phyloP scores from a whole-genome alignment of 306 rosid genomes.

The Vigna mungo region DNA sequence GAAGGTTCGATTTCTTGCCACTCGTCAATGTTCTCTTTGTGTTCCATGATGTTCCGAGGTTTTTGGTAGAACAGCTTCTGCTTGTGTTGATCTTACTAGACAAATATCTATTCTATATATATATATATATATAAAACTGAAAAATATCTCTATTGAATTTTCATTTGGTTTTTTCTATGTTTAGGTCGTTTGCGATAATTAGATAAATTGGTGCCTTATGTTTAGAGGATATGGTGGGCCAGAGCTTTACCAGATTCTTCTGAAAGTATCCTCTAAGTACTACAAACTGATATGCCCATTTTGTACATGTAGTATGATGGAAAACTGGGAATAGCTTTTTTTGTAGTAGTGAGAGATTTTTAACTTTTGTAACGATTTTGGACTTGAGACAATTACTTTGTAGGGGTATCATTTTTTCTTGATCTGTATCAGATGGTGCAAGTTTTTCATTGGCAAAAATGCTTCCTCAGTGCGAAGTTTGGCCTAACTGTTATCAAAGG shows the following conservation, averaged over 20 bases:
- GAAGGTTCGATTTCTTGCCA: slow-evolving; percentile 52
- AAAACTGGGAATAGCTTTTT: neutral
- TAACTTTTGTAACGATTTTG: no score
- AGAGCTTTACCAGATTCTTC: slow-evolving; percentile 3
- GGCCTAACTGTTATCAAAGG: no score
- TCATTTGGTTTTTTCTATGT: neutral
- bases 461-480: no score
- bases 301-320: neutral
- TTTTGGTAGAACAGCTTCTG: neutral
- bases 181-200: neutral
- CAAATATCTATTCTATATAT: slow-evolving; percentile 14
- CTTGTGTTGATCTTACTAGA: slow-evolving; percentile 22
- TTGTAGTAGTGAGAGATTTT: neutral
- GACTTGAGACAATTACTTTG: no score
- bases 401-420: no score
- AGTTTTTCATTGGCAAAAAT: no score
- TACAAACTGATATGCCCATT: neutral
- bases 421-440: no score
- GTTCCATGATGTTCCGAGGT: slow-evolving; percentile 43
- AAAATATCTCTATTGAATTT: slow-evolving; percentile 40
- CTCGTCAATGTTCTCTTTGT: slow-evolving; percentile 39
- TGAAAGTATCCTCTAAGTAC: neutral
- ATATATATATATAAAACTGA: neutral
- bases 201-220: slow-evolving; percentile 42
- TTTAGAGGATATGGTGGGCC: slow-evolving; percentile 53